These are phyloP conservation scores for Apiospora arundinis DNA, from an alignment of 2,329 filamentous ascomycete species.

Conservation along the genomic window DNA sequence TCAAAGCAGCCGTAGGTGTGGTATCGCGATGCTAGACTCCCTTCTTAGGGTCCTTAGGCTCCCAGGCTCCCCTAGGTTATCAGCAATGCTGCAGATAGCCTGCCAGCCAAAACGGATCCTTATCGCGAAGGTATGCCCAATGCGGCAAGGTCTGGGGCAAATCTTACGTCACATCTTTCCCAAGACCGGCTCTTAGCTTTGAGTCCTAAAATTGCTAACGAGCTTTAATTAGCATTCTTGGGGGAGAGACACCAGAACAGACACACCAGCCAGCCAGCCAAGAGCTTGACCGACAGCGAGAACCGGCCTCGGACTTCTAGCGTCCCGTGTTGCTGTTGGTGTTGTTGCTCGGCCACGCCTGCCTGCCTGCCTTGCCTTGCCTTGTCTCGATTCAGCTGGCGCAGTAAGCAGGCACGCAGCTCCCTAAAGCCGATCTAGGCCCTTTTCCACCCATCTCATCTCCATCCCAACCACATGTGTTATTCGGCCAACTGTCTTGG, in stretches of 20 bases:
- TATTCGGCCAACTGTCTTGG: neutral
- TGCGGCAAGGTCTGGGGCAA: neutral
- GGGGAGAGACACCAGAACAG: no score
- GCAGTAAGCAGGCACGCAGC: neutral
- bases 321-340: neutral
- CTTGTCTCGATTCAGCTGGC: neutral
- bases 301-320: neutral
- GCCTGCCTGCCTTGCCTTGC: neutral
- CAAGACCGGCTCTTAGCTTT: neutral
- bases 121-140: neutral
- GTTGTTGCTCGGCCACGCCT: neutral
- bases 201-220: neutral
- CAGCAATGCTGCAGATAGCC: neutral
- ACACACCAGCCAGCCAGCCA: no score
- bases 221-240: neutral
- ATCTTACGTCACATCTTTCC: constrained; percentile 5
- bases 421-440: neutral
- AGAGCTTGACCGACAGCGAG: neutral
- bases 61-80: no score
- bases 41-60: no score
- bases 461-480: neutral
- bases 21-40: no score
- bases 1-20: no score
- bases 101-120: constrained; percentile 3
- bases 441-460: neutral